Percentiles rank a stretch among this genome's conserved stretches.
Conservation (phyloP, 305 asterid species). For the Salvia sclarea region DNA sequence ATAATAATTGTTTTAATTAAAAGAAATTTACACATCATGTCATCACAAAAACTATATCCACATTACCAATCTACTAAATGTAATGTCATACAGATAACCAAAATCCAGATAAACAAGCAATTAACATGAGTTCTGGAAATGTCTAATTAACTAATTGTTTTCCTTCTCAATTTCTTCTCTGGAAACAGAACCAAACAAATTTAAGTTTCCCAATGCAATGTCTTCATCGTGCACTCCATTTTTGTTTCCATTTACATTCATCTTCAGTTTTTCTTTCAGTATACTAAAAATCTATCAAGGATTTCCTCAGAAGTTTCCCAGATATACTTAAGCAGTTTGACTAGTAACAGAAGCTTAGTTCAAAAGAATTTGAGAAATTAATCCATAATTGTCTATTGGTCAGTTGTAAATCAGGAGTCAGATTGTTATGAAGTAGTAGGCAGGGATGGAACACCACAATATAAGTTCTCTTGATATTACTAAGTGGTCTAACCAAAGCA, state of each 20-base stretch:
- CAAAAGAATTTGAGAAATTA: slow-evolving; percentile 10
- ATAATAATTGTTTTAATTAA: neutral
- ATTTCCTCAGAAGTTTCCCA: neutral
- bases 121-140: slow-evolving; percentile 7
- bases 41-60: slow-evolving; percentile 9
- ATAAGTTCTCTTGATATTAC: neutral
- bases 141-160: neutral
- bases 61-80: neutral
- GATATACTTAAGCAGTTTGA: neutral
- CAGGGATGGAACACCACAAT: neutral
- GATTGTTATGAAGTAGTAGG: neutral
- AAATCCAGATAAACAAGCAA: neutral
- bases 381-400: neutral
- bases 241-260: neutral
- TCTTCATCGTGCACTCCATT: neutral
- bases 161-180: neutral
- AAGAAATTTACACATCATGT: slow-evolving; percentile 22
- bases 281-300: neutral
- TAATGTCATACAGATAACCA: slow-evolving; percentile 1
- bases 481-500: neutral
- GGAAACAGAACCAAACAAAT: neutral
- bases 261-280: neutral
- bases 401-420: neutral
- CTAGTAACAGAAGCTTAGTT: neutral
- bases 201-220: neutral